phyloP scores from a whole-genome alignment of 306 rosid genomes.

The Cucurbita maxima region DNA sequence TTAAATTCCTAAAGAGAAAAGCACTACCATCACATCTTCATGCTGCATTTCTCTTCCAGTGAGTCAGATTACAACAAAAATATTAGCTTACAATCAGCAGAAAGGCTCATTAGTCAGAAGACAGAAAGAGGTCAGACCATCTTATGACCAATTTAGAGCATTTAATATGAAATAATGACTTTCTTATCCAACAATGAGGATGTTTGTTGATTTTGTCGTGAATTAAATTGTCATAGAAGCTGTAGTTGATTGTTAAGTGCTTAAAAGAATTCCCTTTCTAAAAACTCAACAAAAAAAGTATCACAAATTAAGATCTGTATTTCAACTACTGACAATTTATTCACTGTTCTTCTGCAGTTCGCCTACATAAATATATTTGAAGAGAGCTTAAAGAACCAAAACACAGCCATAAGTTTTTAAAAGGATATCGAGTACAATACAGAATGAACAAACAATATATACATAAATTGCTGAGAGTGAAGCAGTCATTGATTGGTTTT shows the following conservation, averaged over 20 bases:
- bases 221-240: not conserved
- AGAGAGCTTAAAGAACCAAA: not conserved
- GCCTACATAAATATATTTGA: not conserved
- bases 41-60: not conserved
- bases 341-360: not conserved
- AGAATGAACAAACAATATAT: not conserved
- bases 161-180: not conserved
- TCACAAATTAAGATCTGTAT: not conserved
- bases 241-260: not conserved
- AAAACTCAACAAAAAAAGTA: not conserved
- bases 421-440: not conserved
- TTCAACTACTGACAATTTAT: not conserved
- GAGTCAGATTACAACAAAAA: not conserved
- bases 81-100: not conserved
- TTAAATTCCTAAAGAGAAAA: not conserved
- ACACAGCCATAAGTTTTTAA: not conserved
- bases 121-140: not conserved
- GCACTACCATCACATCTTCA: not conserved
- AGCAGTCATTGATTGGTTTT: not conserved
- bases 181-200: not conserved
- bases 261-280: not conserved
- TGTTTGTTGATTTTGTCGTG: not conserved
- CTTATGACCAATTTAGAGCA: not conserved
- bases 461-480: not conserved
- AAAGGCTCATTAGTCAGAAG: not conserved